Evolutionary conservation across 176 grass and related monocot genomes (phyloP).

Genomic region (Triticum monococcum): DNA sequence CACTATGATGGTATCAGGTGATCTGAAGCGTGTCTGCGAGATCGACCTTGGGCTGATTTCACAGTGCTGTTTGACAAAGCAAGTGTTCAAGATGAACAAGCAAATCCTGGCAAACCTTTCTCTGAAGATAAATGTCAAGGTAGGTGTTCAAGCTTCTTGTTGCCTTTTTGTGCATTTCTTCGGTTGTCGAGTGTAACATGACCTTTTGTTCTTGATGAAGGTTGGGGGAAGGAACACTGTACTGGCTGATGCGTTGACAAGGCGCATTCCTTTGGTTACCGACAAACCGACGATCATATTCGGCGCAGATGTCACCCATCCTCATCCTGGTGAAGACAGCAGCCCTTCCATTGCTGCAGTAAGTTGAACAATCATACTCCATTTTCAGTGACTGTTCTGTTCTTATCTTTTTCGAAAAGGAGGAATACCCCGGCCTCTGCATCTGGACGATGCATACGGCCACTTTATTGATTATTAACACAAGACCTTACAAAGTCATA

Average conservation of each 20-base stretch:
- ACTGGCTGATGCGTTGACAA: constrained; percentile 72
- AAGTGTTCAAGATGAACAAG: constrained; percentile 73
- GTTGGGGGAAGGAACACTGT: constrained; percentile 94
- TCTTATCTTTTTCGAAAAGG: no score
- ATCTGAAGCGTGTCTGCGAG: constrained; percentile 89
- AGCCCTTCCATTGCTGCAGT: constrained; percentile 95
- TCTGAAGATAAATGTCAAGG: constrained; percentile 99
- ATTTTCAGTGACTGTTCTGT: neutral
- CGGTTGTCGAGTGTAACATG: neutral
- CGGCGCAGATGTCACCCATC: constrained; percentile 92
- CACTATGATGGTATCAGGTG: constrained; percentile 44
- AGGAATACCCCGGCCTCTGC: no score
- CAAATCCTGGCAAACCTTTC: constrained; percentile 92
- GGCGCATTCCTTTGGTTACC: constrained; percentile 81
- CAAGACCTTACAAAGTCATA: no score
- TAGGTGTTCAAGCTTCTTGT: neutral
- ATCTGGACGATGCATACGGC: no score
- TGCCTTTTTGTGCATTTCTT: neutral
- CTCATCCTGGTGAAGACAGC: constrained; percentile 89
- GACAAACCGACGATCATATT: constrained; percentile 94
- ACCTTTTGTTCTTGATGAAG: constrained; percentile 30
- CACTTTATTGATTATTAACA: no score
- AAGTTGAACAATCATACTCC: constrained; percentile 5
- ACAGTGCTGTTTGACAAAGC: constrained; percentile 79
- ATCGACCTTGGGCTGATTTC: constrained; percentile 88